These are phyloP conservation scores for Cyberlindnera galapagoensis DNA, from an alignment of 805 yeast species.

Conservation along the genomic window DNA sequence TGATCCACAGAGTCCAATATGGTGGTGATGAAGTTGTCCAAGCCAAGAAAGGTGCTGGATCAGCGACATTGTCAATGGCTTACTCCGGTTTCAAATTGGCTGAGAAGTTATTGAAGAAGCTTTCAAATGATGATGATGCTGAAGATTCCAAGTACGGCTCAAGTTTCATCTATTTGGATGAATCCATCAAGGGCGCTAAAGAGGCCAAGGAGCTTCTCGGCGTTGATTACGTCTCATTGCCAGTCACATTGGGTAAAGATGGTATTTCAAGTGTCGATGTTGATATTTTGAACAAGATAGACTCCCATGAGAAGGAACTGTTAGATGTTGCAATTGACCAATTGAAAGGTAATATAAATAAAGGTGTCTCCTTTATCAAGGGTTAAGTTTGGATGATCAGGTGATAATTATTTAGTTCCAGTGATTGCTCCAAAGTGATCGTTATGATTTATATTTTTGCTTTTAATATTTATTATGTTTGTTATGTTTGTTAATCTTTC, in stretches of 20 bases:
- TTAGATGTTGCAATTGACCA: slow-evolving; percentile 17
- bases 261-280: slow-evolving; percentile 21
- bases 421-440: neutral
- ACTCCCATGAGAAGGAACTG: slow-evolving; percentile 18
- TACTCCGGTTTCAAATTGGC: slow-evolving; percentile 78
- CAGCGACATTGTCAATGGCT: slow-evolving; percentile 84
- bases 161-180: slow-evolving; percentile 47
- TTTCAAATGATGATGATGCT: slow-evolving; percentile 41
- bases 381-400: slow-evolving; percentile 4
- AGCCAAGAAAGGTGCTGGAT: slow-evolving; percentile 80
- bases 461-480: too few relatives aligned
- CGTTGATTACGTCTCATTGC: slow-evolving; percentile 18
- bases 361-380: slow-evolving; percentile 23
- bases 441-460: neutral
- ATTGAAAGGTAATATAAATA: slow-evolving; percentile 17
- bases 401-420: neutral
- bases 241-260: slow-evolving; percentile 17
- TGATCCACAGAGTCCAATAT: slow-evolving; percentile 72
- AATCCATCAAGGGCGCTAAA: slow-evolving; percentile 20
- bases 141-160: slow-evolving; percentile 30
- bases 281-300: slow-evolving; percentile 17
- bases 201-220: slow-evolving; percentile 13
- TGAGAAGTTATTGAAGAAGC: slow-evolving; percentile 54
- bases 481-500: too few relatives aligned
- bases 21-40: slow-evolving; percentile 89